Percentiles rank a stretch among this genome's conserved stretches.
Evolutionary conservation across 2,329 filamentous ascomycete genomes (phyloP).

Genomic region (Cordyceps pruinosa): DNA sequence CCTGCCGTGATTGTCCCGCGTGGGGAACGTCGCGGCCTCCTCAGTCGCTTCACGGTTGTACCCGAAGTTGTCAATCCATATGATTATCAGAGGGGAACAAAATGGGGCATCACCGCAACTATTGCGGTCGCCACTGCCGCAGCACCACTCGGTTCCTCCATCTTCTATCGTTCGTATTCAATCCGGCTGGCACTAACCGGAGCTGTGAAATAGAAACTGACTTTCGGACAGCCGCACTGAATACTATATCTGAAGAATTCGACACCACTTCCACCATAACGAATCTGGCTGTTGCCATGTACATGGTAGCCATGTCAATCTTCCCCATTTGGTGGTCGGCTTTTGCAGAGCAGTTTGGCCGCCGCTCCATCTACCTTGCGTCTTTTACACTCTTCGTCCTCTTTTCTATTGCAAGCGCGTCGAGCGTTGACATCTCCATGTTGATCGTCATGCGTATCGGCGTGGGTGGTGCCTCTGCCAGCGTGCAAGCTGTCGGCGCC

Average conservation of each 20-base stretch:
- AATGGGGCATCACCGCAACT: slow-evolving; percentile 78
- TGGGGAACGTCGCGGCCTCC: slow-evolving; percentile 57
- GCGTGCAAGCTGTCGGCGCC: slow-evolving; percentile 21
- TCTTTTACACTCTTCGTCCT: slow-evolving; percentile 62
- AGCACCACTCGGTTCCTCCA: slow-evolving; percentile 76
- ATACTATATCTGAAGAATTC: neutral
- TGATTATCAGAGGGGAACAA: slow-evolving; percentile 64
- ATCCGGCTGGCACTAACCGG: neutral
- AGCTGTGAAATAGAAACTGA: neutral
- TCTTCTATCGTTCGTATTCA: slow-evolving; percentile 64
- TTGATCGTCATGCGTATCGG: slow-evolving; percentile 65
- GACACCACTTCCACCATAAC: slow-evolving; percentile 5
- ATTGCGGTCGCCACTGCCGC: slow-evolving; percentile 70
- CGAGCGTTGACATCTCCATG: slow-evolving; percentile 61
- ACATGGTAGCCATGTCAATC: slow-evolving; percentile 66
- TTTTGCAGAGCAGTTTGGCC: slow-evolving; percentile 62
- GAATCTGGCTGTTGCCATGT: slow-evolving; percentile 10
- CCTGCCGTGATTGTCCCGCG: slow-evolving; percentile 34
- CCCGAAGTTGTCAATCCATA: slow-evolving; percentile 73
- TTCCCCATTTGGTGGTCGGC: slow-evolving; percentile 75
- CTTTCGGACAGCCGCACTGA: neutral
- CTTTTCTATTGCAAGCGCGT: slow-evolving; percentile 58
- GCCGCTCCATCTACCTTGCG: slow-evolving; percentile 62
- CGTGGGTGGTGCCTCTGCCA: slow-evolving; percentile 64
- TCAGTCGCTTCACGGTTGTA: slow-evolving; percentile 63